Evolutionary conservation across 1,284 basidiomycete species (phyloP), one percentile per base, ranked within the genome.

Genomic region (Xerocomus cyaneibrunnescens): DNA sequence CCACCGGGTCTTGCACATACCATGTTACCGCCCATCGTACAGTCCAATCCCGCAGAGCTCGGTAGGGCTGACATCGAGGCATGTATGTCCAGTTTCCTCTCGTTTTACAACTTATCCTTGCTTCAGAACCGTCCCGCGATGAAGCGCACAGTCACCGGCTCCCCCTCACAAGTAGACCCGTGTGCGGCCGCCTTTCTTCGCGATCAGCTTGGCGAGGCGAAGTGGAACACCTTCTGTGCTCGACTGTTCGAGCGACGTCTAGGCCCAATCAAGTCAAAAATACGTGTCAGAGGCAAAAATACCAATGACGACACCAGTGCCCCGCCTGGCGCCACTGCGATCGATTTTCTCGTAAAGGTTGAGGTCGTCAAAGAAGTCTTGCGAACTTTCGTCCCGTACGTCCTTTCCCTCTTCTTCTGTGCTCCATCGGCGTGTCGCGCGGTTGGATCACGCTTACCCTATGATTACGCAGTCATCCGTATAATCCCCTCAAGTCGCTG

Each of bases 271-370:
- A 72, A 70, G 60, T 63, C 67, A 50, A 71, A 70, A 63, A 50
- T 68, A 53, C 64, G 65, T 39, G 54, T 58, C 45, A 66, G 64
- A 56, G 61, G 55, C 23, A 71, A 70, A 58, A 63, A 61, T 31
- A 25, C 56, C 31, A 58, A 55, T 48, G 66, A 67, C 45, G 65
- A 68, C 22, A 40, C 65, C 30, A 60, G 46, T 50, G 58, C 62
- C 8, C 61, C 50, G 7, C 58, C 64, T 8, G 73, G 74, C 21
- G 75, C 76, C 37, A 75, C 73, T 28, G 76, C 72, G 37, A 72
- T 79, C 45, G 77, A 79, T 53, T 79, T 78, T 61, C 74, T 78
- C 45, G 71, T 79, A 64, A 78, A 78, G 63, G 77, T 77, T 31
- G 76, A 78, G 57, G 72, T 77, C 19, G 77, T 78, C 52, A 78